Evolutionary conservation across 2,329 filamentous ascomycete genomes (phyloP).

Genomic region (Penicillium hesseltinei): DNA sequence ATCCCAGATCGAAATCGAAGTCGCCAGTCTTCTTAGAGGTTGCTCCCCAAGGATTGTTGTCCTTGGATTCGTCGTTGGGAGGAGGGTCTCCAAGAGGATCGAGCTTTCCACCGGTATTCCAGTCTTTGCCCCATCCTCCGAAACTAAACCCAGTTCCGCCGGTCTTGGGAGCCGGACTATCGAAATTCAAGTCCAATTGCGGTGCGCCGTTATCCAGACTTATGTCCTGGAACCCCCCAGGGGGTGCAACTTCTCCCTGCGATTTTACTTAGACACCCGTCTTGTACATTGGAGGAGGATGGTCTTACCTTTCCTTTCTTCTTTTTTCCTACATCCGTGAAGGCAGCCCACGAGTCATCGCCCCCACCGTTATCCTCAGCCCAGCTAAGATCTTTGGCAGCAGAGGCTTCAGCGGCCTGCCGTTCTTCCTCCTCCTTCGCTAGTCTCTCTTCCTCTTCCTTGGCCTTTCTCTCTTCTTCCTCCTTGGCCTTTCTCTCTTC

Average conservation of each 20-base stretch:
- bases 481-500: conserved; percentile 28
- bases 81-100: conserved; percentile 36
- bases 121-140: conserved; percentile 61
- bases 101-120: conserved; percentile 46
- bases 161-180: conserved; percentile 44
- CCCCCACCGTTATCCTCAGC: conserved; percentile 42
- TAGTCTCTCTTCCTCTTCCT: conserved; percentile 31
- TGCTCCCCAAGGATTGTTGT: conserved; percentile 44
- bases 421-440: conserved; percentile 28
- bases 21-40: conserved; percentile 34
- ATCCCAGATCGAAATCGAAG: conserved; percentile 47
- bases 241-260: conserved; percentile 35
- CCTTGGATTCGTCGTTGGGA: conserved; percentile 31
- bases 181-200: conserved; percentile 57
- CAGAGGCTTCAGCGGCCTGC: conserved; percentile 33
- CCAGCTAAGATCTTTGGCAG: conserved; percentile 43
- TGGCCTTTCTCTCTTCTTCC: conserved; percentile 22
- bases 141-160: conserved; percentile 46
- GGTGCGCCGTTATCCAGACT: conserved; percentile 62
- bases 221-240: conserved; percentile 65
- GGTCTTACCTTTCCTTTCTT: conserved; percentile 56
- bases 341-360: conserved; percentile 55
- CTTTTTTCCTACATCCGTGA: conserved; percentile 51
- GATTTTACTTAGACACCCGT: background rate
- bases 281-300: background rate